Evolutionary conservation across 1,284 basidiomycete genomes (phyloP).

Genomic region (Moniliella sp.): DNA sequence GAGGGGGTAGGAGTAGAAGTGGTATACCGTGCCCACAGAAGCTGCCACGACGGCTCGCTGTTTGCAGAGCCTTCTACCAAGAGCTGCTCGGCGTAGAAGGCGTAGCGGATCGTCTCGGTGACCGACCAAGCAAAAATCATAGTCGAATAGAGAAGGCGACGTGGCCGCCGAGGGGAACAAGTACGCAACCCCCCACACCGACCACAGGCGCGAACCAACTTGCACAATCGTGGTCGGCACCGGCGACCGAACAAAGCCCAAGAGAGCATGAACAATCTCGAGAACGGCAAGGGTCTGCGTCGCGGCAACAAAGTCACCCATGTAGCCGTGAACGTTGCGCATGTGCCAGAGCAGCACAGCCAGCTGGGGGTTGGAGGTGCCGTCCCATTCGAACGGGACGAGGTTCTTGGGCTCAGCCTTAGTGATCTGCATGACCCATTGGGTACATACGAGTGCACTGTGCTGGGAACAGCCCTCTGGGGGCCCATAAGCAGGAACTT

Average conservation of each 20-base stretch:
- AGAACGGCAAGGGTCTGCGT: slow-evolving; percentile 21
- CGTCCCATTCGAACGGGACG: no score
- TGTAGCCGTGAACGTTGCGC: slow-evolving; percentile 10
- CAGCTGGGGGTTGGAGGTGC: no score
- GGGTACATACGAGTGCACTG: no score
- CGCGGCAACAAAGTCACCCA: slow-evolving; percentile 16
- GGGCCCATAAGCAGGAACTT: slow-evolving; percentile 17
- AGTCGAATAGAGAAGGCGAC: slow-evolving; percentile 60
- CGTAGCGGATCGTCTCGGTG: slow-evolving; percentile 76
- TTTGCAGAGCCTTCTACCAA: no score
- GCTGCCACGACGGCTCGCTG: no score
- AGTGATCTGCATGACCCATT: no score
- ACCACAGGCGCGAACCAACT: slow-evolving; percentile 61
- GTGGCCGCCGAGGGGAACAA: slow-evolving; percentile 24
- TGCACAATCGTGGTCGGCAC: slow-evolving; percentile 63
- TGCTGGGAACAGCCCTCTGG: no score
- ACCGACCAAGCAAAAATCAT: slow-evolving; percentile 85
- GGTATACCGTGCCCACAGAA: no score
- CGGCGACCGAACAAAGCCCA: slow-evolving; percentile 65
- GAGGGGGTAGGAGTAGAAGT: slow-evolving; percentile 71
- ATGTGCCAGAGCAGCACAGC: slow-evolving; percentile 11
- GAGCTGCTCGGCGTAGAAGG: slow-evolving; percentile 61
- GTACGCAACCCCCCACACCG: slow-evolving; percentile 52
- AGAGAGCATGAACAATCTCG: slow-evolving; percentile 46
- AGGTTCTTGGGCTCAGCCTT: no score